Conservation (phyloP, 345 rosid genomes). For the Raphanus raphanistrum region DNA sequence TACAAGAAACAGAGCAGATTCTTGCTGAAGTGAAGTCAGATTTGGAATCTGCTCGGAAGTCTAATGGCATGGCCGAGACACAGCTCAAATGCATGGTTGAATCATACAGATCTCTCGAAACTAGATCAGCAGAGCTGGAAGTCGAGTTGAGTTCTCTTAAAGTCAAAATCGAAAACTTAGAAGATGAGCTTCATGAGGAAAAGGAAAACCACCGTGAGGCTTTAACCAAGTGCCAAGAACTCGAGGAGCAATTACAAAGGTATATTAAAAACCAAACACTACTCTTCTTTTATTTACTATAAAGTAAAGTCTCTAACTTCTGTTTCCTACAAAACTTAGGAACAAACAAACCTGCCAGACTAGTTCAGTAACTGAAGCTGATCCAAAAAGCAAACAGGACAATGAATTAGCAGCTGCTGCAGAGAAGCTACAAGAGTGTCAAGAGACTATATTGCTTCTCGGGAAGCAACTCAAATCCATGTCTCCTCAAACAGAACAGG, state of each 20-base stretch:
- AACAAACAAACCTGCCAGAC: constrained; percentile 52
- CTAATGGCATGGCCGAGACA: constrained; percentile 84
- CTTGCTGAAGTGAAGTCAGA: constrained; percentile 72
- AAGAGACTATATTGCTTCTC: constrained; percentile 88
- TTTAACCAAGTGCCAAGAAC: constrained; percentile 69
- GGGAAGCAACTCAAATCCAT: constrained; percentile 84
- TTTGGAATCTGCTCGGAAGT: constrained; percentile 60
- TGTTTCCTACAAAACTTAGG: constrained; percentile 21
- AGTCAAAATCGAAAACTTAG: constrained; percentile 53
- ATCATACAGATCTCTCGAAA: constrained; percentile 89
- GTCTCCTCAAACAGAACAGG: constrained; percentile 61
- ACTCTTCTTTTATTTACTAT: not conserved
- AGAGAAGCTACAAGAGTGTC: constrained; percentile 93
- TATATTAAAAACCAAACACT: constrained; percentile 33
- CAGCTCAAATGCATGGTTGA: constrained; percentile 98
- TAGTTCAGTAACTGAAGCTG: constrained; percentile 46
- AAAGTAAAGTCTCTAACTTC: not conserved
- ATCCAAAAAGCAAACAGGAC: constrained; percentile 73
- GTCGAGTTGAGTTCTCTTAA: constrained; percentile 66
- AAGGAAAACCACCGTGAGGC: constrained; percentile 56
- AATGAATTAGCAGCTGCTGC: constrained; percentile 82
- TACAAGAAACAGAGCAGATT: constrained; percentile 78
- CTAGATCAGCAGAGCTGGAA: constrained; percentile 70
- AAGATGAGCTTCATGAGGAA: constrained; percentile 69
- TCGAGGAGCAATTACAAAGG: constrained; percentile 75